phyloP scores from a whole-genome alignment of 345 rosid species.

The Populus ilicifolia region DNA sequence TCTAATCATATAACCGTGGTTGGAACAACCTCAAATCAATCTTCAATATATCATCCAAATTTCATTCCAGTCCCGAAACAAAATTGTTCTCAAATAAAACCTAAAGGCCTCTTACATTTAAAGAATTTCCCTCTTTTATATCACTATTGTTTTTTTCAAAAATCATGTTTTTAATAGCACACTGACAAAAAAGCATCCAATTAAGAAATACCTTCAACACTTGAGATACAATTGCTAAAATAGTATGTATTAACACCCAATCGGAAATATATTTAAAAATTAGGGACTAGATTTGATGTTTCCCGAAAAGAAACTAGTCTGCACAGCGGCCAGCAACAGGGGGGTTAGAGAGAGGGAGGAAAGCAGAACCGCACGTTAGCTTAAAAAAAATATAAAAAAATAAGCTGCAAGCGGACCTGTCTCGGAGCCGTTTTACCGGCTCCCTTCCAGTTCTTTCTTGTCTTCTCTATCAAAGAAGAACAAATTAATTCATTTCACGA shows the following conservation, averaged over 20 bases:
- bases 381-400: background rate
- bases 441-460: background rate
- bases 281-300: background rate
- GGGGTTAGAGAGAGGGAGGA: background rate
- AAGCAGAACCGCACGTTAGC: background rate
- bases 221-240: background rate
- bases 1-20: too few relatives aligned
- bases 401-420: constrained; percentile 5
- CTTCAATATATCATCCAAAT: too few relatives aligned
- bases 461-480: background rate
- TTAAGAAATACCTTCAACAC: background rate
- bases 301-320: background rate
- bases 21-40: too few relatives aligned
- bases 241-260: background rate
- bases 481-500: too few relatives aligned
- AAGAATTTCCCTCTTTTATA: background rate
- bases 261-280: too few relatives aligned
- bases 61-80: too few relatives aligned
- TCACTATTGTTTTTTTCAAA: background rate
- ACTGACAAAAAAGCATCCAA: background rate
- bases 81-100: background rate
- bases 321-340: background rate
- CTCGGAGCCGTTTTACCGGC: constrained; percentile 14
- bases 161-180: background rate
- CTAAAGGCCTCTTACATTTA: background rate